These are phyloP conservation scores for Aaosphaeria arxii DNA, from an alignment of 2,329 filamentous ascomycete species.

Conservation along the genomic window DNA sequence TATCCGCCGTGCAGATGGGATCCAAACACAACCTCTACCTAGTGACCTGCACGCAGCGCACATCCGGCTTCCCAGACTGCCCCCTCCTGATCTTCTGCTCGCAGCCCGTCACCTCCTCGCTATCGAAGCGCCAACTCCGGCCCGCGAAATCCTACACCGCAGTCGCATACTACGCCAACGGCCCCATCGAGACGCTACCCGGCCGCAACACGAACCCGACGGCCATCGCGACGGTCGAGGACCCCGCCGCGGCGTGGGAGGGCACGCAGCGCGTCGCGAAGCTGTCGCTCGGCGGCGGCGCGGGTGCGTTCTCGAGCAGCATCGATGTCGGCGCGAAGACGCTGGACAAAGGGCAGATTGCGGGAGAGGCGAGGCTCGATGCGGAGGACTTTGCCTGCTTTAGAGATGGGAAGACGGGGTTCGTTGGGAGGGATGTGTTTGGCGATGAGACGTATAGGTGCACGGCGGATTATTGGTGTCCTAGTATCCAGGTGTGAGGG, in stretches of 20 bases:
- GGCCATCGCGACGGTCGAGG: conserved; percentile 2
- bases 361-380: conserved; percentile 5
- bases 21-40: conserved; percentile 11
- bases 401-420: conserved; percentile 5
- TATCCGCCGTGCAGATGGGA: neutral
- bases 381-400: conserved; percentile 10
- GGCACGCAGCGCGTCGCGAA: neutral
- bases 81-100: neutral
- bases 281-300: neutral
- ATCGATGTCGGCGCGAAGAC: neutral
- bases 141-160: conserved; percentile 3
- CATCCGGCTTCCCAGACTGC: neutral
- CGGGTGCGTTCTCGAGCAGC: neutral
- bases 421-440: conserved; percentile 1
- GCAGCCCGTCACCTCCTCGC: neutral
- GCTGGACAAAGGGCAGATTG: conserved; percentile 5
- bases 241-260: conserved; percentile 8
- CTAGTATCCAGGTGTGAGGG: neutral
- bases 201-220: conserved; percentile 1
- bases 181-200: neutral
- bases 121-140: neutral
- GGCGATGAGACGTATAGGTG: neutral
- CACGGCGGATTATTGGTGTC: conserved; percentile 5
- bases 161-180: conserved; percentile 8
- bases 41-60: conserved; percentile 4